Base-by-base conservation (phyloP, 768 basidiomycete genomes). In the Polyporus arcularius region DNA sequence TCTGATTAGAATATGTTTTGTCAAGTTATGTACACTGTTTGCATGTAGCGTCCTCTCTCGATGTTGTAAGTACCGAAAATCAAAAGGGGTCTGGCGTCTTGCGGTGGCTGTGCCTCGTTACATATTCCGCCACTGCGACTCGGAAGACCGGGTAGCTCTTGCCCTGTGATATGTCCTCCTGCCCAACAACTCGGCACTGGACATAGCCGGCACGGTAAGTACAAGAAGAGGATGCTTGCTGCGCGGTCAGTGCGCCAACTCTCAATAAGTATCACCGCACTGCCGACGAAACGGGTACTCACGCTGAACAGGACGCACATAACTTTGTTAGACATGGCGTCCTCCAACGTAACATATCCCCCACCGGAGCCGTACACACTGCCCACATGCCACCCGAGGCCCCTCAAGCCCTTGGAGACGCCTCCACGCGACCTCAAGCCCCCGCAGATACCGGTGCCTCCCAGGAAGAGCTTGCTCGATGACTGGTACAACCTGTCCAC, bases 401-500 rank as follows among this genome's bases (percentile, higher is more conserved):
- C 62, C 7, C 53, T 67, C 16, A 53, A 57, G 12, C 62, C 58
- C 3, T 30, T 66, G 7, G 55, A 65, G 11, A n/a, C 48, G 0
- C 67, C 60, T 7, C 42, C 53, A 5, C 32, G 54, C 3, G 12
- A 2, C 31, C 4, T 5, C 12, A 2, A 32, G 11, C 61, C 21
- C 3, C 80, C 81, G 18, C n/a, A 70, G 0, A 70, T 80, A 6
- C 83, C 82, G 12, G 76, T 76, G 11, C 71, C 73, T 18, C 75
- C 71, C 38, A 75, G 76, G 26, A 66, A 69, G 56, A 75, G 73
- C 4, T 62, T 70, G 11, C 75, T 76, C 46, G 68, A 42, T 58
- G 49, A 50, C 38, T 61, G 48, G 18, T 86, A 77, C 62, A 74
- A 72, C 6, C 66, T 85, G 1, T 77, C 80, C 1, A 85, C 85